These are phyloP conservation scores for Eimeria necatrix DNA, from an alignment of 169 alveolate genomes.

Conservation along the genomic window DNA sequence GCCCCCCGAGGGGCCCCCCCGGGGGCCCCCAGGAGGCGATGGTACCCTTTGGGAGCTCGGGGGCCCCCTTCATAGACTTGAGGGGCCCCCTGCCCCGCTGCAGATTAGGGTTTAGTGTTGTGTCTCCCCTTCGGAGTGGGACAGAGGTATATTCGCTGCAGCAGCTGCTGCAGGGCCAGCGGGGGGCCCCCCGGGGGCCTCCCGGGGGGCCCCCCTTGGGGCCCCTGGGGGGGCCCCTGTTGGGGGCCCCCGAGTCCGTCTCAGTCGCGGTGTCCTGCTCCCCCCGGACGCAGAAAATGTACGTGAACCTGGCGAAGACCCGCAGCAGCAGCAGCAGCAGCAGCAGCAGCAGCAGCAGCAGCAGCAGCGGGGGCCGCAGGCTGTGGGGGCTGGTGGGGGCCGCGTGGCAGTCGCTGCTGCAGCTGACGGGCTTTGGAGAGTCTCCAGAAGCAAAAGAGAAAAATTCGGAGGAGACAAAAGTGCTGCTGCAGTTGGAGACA, in stretches of 20 bases:
- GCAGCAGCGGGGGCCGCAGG: constrained; percentile 26
- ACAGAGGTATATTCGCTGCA: not conserved
- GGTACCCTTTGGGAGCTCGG: no score
- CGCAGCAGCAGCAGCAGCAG: constrained; percentile 53
- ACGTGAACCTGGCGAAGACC: not conserved
- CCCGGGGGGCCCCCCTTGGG: not conserved
- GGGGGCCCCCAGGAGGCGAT: no score
- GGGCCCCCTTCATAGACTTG: no score
- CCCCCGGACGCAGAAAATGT: constrained; percentile 2
- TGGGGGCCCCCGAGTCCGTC: no score
- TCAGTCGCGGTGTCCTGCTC: constrained; percentile 40
- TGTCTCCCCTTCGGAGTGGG: no score
- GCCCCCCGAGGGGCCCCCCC: no score
- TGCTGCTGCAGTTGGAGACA: no score
- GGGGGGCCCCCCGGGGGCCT: not conserved
- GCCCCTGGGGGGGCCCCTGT: no score
- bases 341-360: constrained; percentile 48
- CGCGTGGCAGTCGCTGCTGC: not conserved
- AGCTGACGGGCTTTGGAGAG: not conserved
- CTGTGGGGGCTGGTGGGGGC: constrained; percentile 36
- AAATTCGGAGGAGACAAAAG: not conserved
- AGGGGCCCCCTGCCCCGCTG: no score
- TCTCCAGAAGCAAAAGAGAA: no score
- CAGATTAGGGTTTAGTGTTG: no score
- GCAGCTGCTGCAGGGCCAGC: constrained; percentile 45